Evolutionary conservation across 1,139 yeast species (phyloP), one percentile per base, ranked within the genome.

Genomic region (Scheffersomyces quercinus): DNA sequence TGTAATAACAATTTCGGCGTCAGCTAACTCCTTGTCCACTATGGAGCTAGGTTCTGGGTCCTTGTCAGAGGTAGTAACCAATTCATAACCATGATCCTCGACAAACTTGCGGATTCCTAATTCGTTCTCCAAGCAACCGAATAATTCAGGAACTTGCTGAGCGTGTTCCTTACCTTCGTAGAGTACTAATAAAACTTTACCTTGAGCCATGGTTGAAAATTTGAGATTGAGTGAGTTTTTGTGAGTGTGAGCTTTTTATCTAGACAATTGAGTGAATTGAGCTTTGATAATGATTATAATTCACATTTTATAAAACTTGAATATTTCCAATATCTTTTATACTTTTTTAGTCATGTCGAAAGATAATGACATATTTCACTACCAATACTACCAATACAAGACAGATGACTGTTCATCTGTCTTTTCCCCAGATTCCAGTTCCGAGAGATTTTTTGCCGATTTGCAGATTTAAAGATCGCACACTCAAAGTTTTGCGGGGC

Each of bases 81-180:
- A 70, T 45, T 82, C 79, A 58, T 87, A 89, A 33, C 93, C 95
- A 48, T 82, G 70, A 14, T 68, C 62, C 58, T 84, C 88, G 41
- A 87, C 75, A 70, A 82, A 83, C 46, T 76, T 62, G 48, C 85
- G 77, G 47, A 86, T 69, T 7, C 95, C 95, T 46, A 87, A 77
- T 56, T 86, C 91, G 62, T 85, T 85, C 64, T 86, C 93, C 49
- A 81, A 75, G 49, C 86, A 76, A 16, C 95, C 95, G 46, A 83
- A 73, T 47, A 87, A 75, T 50, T 73, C 73, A 40, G 77, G 70
- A 58, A 83, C 85, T 54, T 84, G 81, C 40, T 60, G 52, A 46
- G 90, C 89, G 59, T 82, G 86, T 36, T 69, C 59, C 30, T 75
- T 74, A 43, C 82, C 85, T 48, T 65, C 62, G 69, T 82, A 81